phyloP scores from a whole-genome alignment of 352 stramenopile species.

The Hyaloperonospora brassicae region DNA sequence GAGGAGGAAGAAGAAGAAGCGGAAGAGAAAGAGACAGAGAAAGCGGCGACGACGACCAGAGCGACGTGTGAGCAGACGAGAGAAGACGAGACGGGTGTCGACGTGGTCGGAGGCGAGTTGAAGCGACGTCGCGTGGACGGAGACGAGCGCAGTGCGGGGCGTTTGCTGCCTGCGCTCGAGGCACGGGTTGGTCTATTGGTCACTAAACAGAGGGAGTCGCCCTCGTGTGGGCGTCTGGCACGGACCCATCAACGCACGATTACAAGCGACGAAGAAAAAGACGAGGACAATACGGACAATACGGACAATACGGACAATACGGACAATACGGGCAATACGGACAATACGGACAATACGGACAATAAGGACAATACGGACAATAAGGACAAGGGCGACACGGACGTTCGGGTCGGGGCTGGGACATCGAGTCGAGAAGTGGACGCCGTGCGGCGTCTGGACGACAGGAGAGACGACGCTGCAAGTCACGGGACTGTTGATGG shows the following conservation, averaged over 20 bases:
- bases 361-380: not conserved
- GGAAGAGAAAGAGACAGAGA: not conserved
- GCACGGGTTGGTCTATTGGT: no score
- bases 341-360: not conserved
- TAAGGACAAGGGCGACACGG: not conserved
- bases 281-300: no score
- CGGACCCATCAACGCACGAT: no score
- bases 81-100: no score
- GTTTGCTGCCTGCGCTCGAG: no score
- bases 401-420: not conserved
- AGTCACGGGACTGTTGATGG: slow-evolving; percentile 21
- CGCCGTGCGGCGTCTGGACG: slow-evolving; percentile 20
- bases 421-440: slow-evolving; percentile 2
- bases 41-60: no score
- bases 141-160: slow-evolving; percentile 1
- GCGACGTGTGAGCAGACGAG: no score
- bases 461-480: slow-evolving; percentile 18
- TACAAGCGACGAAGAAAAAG: no score
- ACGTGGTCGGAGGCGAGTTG: not conserved
- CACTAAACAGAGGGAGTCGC: no score
- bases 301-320: no score
- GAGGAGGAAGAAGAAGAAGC: slow-evolving; percentile 13
- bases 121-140: slow-evolving; percentile 13
- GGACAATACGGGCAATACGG: no score
- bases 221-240: no score